A percentile compares a stretch with the other conserved stretches of the same genome.
phyloP scores from a whole-genome alignment of 192 early-diverging fungal genomes.

The Pilobolus umbonatus region DNA sequence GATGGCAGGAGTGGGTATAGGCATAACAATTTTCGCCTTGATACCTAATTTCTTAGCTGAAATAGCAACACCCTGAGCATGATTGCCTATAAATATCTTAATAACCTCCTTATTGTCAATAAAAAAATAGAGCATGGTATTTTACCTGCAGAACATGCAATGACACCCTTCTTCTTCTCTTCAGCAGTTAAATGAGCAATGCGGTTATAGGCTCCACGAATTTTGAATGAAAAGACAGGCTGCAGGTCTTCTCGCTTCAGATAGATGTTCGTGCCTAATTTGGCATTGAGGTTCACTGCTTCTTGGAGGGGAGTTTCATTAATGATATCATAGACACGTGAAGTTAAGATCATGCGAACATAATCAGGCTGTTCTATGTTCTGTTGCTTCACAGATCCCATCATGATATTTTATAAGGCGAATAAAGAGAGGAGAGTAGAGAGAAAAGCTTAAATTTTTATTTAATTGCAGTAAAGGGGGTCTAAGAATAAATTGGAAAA shows the following conservation, averaged over 20 bases:
- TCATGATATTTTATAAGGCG: background rate
- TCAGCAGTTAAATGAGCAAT: conserved; percentile 75
- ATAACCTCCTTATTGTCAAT: conserved; percentile 78
- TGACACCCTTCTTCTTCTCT: conserved; percentile 82
- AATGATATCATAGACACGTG: conserved; percentile 92
- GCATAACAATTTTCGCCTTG: conserved; percentile 98
- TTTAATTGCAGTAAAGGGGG: too few species aligned
- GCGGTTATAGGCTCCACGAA: conserved; percentile 94
- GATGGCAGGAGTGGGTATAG: conserved; percentile 50
- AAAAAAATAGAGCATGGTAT: conserved; percentile 40
- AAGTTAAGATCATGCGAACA: conserved; percentile 87
- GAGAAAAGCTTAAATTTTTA: background rate
- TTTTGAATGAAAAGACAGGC: conserved; percentile 97
- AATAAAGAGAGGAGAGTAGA: background rate
- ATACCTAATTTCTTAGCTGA: conserved; percentile 91
- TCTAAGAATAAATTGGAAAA: too few species aligned
- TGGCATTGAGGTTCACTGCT: conserved; percentile 76
- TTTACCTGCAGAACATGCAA: conserved; percentile 92
- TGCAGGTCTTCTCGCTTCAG: conserved; percentile 97
- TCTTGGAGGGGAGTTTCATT: conserved; percentile 84
- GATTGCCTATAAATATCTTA: conserved; percentile 62
- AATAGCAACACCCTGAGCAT: conserved; percentile 95
- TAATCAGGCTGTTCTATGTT: conserved; percentile 69
- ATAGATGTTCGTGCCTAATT: conserved; percentile 63
- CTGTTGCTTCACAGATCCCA: background rate